Evolutionary conservation across 176 grass and related monocot genomes (phyloP), one percentile per base, ranked within the genome.

Genomic region (Zizania latifolia): DNA sequence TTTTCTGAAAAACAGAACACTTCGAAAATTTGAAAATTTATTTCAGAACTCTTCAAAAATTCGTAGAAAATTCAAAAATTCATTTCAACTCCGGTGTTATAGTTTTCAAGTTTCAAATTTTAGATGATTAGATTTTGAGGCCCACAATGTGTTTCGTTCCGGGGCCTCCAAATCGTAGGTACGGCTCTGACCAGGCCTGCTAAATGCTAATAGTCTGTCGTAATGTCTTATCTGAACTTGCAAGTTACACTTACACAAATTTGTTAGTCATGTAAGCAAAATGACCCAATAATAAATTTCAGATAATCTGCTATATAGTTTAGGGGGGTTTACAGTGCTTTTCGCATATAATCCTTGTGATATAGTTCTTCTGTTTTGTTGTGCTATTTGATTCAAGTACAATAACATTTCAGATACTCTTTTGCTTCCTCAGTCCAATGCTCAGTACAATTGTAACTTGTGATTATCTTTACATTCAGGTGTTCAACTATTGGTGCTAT

Each of bases 401-500:
- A 38, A 23, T 26, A 63, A 60, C 24, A 30, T 72, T 38, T 62
- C 53, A 19, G 6, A 78, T 74, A 39, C 30, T 71, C 8, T 26
- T 17, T 62, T 60, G 8, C 21, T 55, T 82, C 41, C 37, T 73
- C 68, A 65, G 37, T 62, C 10, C 69, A 33, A 48, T 66, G 34
- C 59, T 65, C 61, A 68, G 22, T 65, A 48, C 29, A 68, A 53
- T 46, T 62, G 14, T 83, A 66, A 41, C 58, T 81, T 26, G 44
- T 56, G 15, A 2, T 34, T 62, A 50, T 67, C 7, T 35, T 77
- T 24, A 68, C 58, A 74, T 85, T 81, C 71, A 99, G 95, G 58
- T 94, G 91, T 84, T 99, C 95, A 1, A 99, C 91, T 46, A 76
- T 99, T 83, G 95, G 95, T 81, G 95, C 95, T 79, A 99, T 99